Evolutionary conservation across 805 yeast species (phyloP), one percentile per base, ranked within the genome.

Genomic region (Candida quercuum): DNA sequence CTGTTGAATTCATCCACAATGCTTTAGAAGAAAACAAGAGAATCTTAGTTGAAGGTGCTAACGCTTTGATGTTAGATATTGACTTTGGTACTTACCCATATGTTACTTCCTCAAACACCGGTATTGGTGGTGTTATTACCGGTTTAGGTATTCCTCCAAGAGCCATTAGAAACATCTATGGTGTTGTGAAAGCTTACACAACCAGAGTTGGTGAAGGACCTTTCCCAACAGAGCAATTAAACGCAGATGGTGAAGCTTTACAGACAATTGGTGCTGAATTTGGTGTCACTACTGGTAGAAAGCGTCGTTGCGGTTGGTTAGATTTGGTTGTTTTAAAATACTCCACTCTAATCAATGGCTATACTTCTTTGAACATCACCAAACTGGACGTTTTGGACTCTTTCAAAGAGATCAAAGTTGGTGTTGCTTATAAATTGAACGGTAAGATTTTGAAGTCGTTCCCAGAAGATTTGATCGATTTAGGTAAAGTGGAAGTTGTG

Each of bases 161-260:
- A 48, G 67, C 79, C 45, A 82, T 93, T 53, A 74, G 71, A 37
- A 81, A 87, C 61, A 71, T 88, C 32, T 87, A 82, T 60, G 99
- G 99, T 64, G 99, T 93, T 19, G 98, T 91, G 33, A 93, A 93
- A 71, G 98, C 98, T 29, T 93, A 93, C 67, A 93, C 99, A 32
- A 93, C 99, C 26, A 81, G 99, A 66, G 99, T 93, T 39, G 99
- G 99, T 54, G 98, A 89, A 60, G 99, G 99, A 48, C 99, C 99
- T 23, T 93, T 93, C 84, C 97, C 99, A 45, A 82, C 98, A 40
- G 99, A 93, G 67, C 98, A 89, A 62, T 74, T 89, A 59, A 88
- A 91, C 62, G 79, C 67, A 26, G 77, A 69, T 33, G 99, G 99
- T 57, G 95, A 85, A 54, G 76, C 78, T 48, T 72, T 93, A 58